Evolutionary conservation across 164 flowering plant species (phyloP).

Genomic region (Dillenia turbinata): DNA sequence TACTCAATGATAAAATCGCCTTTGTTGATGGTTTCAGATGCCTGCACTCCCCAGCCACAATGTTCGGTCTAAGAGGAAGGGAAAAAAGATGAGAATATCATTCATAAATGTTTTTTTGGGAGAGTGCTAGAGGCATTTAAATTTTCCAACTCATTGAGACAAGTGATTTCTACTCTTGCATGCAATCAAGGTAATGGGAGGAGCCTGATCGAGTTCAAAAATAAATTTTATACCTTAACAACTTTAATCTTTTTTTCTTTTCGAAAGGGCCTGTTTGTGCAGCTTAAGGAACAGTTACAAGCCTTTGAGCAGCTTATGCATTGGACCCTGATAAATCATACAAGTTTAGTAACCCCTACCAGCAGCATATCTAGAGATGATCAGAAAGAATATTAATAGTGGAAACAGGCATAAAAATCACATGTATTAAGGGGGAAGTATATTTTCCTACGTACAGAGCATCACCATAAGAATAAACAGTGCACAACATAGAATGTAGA

Average conservation of each 20-base stretch:
- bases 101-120: neutral
- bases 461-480: no score
- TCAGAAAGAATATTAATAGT: no score
- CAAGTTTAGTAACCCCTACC: no score
- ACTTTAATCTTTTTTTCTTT: slow-evolving; percentile 76
- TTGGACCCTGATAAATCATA: slow-evolving; percentile 57
- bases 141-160: neutral
- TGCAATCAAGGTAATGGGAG: neutral
- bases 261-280: slow-evolving; percentile 88
- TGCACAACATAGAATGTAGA: no score
- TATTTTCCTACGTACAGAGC: no score
- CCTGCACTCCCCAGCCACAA: slow-evolving; percentile 99
- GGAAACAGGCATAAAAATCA: no score
- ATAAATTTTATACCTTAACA: slow-evolving; percentile 51
- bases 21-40: slow-evolving; percentile 69
- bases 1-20: slow-evolving; percentile 89
- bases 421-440: no score
- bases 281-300: slow-evolving; percentile 70
- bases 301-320: slow-evolving; percentile 92
- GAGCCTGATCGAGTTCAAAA: neutral
- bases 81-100: neutral
- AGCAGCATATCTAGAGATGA: no score
- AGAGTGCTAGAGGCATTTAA: neutral
- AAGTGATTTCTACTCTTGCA: neutral
- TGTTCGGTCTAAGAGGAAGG: slow-evolving; percentile 57